phyloP scores from a whole-genome alignment of 371 early-diverging fungal genomes.

The Mortierella sp. region DNA sequence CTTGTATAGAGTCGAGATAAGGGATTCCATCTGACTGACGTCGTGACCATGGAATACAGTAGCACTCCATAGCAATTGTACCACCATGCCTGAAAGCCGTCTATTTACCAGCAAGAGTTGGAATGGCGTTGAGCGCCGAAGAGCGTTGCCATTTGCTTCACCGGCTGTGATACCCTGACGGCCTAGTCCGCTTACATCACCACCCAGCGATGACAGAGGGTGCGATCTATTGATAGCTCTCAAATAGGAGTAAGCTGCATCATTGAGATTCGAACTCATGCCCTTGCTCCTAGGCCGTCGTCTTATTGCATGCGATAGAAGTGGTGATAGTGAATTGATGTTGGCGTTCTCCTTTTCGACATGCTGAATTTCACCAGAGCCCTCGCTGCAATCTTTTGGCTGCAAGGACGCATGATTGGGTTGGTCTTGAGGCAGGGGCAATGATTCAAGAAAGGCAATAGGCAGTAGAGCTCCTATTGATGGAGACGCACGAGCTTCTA shows the following conservation, averaged over 20 bases:
- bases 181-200: not conserved
- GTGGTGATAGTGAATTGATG: not conserved
- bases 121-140: slow-evolving; percentile 17
- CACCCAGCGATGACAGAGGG: not conserved
- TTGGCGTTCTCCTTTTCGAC: slow-evolving; percentile 4
- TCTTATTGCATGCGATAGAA: slow-evolving; percentile 10
- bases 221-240: slow-evolving; percentile 1
- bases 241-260: slow-evolving; percentile 12
- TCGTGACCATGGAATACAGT: slow-evolving; percentile 52
- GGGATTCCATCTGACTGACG: slow-evolving; percentile 18
- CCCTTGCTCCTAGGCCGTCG: slow-evolving; percentile 20
- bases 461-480: slow-evolving; percentile 5
- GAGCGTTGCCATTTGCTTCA: not conserved
- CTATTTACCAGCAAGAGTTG: slow-evolving; percentile 36
- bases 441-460: slow-evolving; percentile 8
- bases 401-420: slow-evolving; percentile 1
- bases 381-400: not conserved
- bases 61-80: slow-evolving; percentile 26
- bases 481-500: not conserved
- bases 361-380: slow-evolving; percentile 2
- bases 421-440: slow-evolving; percentile 15
- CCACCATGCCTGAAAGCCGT: slow-evolving; percentile 23
- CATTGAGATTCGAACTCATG: slow-evolving; percentile 7
- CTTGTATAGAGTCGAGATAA: slow-evolving; percentile 16
- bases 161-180: not conserved